Base-by-base conservation (phyloP, 192 early-diverging fungal genomes). In the Ramicandelaber brevisporus region DNA sequence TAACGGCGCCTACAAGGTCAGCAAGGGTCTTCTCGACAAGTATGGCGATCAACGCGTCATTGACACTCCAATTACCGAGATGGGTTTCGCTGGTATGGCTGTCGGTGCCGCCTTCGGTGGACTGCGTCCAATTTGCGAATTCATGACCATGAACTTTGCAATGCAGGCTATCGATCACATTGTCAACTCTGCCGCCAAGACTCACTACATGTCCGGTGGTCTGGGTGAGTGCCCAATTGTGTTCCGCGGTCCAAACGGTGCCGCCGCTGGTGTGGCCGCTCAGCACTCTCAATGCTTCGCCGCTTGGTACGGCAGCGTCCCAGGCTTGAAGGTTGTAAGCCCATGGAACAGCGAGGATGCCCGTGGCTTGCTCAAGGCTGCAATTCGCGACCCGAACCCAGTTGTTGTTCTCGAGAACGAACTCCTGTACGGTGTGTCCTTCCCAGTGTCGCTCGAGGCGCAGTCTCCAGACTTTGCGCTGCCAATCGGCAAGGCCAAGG, bases 131-230 rank as follows among this genome's bases (percentile, higher is more conserved):
- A 73, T 97, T 36, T 97, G 90, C 66, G 87, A 97, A 63, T 97
- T 97, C 57, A 97, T 97, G 90, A 97, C 90, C 36, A 93, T 84
- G 54, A 97, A 97, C 77, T 97, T 97, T 67, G 80, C 87, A 18
- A 86, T 97, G 84, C 90, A 97, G 69, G 85, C 87, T 29, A 93
- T 97, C 44, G 92, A 97, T 50, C 92, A 97, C 48, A 75, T 97
- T 36, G 68, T 97, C 55, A 97, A 97, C 75, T 97, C 92, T 41
- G 92, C 80, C 28, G 92, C 83, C 40, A 97, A 97, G 57, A 81
- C 86, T 27, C 64, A 76, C 42, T 97, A 97, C 62, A 97, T 97
- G 90, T 80, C 85, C 23, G 90, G 81, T 27, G 87, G 79, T 20
- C 61, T 57, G 11, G 70, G 82, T 17, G 45, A 43, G 27, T 83